Percentiles rank a stretch among this genome's conserved stretches.
These are phyloP conservation scores for Brasenia schreberi DNA, from an alignment of 164 flowering plant genomes.

Conservation along the genomic window DNA sequence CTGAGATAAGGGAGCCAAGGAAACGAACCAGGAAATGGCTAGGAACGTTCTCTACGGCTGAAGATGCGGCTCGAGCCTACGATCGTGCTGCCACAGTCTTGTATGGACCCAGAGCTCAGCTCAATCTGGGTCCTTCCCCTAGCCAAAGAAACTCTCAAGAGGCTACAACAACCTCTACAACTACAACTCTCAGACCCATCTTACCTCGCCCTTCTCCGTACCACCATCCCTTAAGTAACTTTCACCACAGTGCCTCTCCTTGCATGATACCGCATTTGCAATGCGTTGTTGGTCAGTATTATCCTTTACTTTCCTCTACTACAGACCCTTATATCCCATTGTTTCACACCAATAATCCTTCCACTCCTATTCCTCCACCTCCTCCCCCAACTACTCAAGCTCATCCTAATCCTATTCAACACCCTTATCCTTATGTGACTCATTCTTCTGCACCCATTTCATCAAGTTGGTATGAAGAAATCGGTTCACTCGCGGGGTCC, in stretches of 20 bases:
- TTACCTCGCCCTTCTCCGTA: conserved; percentile 52
- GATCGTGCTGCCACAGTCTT: conserved; percentile 83
- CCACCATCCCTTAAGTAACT: conserved; percentile 10
- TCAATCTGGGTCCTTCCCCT: conserved; percentile 56
- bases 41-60: conserved; percentile 90
- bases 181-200: conserved; percentile 42
- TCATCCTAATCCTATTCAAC: not conserved
- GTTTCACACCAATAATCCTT: not conserved
- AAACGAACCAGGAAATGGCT: conserved; percentile 81
- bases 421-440: not conserved
- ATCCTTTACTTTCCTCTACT: not conserved
- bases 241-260: not conserved
- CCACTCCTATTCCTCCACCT: conserved; percentile 7
- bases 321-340: not conserved
- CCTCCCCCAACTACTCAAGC: not conserved
- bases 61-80: conserved; percentile 92
- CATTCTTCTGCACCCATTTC: conserved; percentile 6
- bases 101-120: conserved; percentile 83
- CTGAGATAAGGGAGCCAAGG: conserved; percentile 92
- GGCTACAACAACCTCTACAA: conserved; percentile 29
- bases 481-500: conserved; percentile 27
- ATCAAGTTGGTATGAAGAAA: conserved; percentile 18
- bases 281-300: not conserved
- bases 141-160: conserved; percentile 13
- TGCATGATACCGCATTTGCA: not conserved